phyloP scores from a whole-genome alignment of 441 rosid species.

The Mallotus japonicus region DNA sequence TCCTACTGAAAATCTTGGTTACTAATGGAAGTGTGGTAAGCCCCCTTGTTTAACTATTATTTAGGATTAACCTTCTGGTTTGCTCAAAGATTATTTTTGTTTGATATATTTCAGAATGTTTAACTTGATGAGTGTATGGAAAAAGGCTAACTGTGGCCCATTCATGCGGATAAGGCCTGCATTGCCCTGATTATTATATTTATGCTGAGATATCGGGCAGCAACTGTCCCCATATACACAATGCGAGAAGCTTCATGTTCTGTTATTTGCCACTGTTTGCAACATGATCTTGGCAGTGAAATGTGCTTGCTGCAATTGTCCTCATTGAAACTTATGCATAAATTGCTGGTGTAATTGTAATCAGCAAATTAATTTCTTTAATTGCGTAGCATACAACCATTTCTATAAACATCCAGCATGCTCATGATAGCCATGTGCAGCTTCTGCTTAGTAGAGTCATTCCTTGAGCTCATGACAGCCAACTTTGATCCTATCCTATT shows the following conservation, averaged over 20 bases:
- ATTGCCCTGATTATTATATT: not conserved
- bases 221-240: not conserved
- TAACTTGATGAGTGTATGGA: not conserved
- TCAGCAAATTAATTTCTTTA: not conserved
- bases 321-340: not conserved
- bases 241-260: not conserved
- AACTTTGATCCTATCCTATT: not conserved
- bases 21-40: not conserved
- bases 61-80: too few relatives aligned
- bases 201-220: not conserved
- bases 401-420: not conserved
- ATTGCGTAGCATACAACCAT: not conserved
- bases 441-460: not conserved
- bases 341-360: not conserved
- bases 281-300: not conserved
- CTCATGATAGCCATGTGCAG: conserved; percentile 2
- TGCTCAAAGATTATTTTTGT: conserved; percentile 3
- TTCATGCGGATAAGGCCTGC: too few relatives aligned
- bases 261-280: not conserved
- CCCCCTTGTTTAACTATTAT: too few relatives aligned
- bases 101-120: conserved; percentile 1
- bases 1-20: not conserved
- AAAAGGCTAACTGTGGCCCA: too few relatives aligned
- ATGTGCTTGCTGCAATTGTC: not conserved
- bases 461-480: not conserved